Conservation (phyloP, 2,329 filamentous ascomycete genomes). For the Nemania serpens region DNA sequence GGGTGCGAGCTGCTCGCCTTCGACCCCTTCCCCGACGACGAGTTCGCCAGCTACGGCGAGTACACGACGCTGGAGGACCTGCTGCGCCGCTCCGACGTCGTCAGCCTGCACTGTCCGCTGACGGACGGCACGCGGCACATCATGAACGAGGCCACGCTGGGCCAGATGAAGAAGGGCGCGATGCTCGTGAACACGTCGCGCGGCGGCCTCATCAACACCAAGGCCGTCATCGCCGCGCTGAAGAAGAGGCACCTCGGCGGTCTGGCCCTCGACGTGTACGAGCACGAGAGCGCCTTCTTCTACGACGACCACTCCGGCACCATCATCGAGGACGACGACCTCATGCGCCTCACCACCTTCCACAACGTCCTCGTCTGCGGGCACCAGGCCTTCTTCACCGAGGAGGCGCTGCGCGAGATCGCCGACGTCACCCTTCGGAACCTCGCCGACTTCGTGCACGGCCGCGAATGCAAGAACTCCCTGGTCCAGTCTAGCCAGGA, state of each 20-base stretch:
- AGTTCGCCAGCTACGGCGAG: conserved; percentile 55
- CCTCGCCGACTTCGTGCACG: conserved; percentile 50
- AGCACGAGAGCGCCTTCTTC: conserved; percentile 66
- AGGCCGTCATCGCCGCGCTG: conserved; percentile 62
- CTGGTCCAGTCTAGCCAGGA: conserved; percentile 26
- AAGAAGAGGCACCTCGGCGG: conserved; percentile 65
- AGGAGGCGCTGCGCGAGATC: conserved; percentile 68
- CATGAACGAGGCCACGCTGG: conserved; percentile 59
- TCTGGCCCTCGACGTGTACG: conserved; percentile 70
- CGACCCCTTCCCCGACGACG: conserved; percentile 59
- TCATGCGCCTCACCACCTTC: conserved; percentile 70
- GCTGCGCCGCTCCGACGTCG: conserved; percentile 60
- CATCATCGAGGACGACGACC: conserved; percentile 68
- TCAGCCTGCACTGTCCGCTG: conserved; percentile 70
- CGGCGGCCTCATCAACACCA: conserved; percentile 66
- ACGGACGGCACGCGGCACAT: conserved; percentile 63
- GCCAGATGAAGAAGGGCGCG: conserved; percentile 61
- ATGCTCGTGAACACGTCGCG: conserved; percentile 72
- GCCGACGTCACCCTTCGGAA: conserved; percentile 64
- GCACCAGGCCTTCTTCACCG: conserved; percentile 72
- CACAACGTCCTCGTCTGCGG: conserved; percentile 70
- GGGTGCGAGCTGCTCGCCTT: conserved; percentile 65
- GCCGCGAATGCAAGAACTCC: conserved; percentile 31
- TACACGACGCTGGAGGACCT: conserved; percentile 60
- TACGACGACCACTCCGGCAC: conserved; percentile 68